Percentiles rank a stretch among this genome's conserved stretches.
Conservation (phyloP, 2,329 filamentous ascomycete genomes). For the Capronia coronata region DNA sequence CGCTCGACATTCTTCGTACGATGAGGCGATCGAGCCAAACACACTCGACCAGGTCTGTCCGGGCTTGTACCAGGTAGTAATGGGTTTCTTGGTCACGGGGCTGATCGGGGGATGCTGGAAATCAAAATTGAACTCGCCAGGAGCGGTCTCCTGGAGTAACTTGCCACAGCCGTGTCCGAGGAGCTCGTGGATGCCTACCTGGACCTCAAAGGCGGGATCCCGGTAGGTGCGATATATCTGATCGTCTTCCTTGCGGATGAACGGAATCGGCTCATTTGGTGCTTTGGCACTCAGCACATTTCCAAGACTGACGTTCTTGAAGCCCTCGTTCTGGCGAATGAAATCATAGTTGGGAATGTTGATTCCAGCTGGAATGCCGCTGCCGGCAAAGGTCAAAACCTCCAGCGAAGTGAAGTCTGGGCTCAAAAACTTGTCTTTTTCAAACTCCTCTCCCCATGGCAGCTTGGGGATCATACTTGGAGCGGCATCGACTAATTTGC, state of each 20-base stretch:
- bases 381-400: conserved; percentile 71
- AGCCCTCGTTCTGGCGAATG: conserved; percentile 57
- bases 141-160: conserved; percentile 78
- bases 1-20: conserved; percentile 90
- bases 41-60: conserved; percentile 93
- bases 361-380: conserved; percentile 56
- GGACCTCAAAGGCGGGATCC: conserved; percentile 85
- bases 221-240: conserved; percentile 74
- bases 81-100: conserved; percentile 68
- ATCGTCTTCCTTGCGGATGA: conserved; percentile 73
- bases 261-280: conserved; percentile 85
- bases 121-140: conserved; percentile 85
- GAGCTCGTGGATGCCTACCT: conserved; percentile 91
- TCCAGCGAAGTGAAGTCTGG: conserved; percentile 95
- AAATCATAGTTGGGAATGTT: conserved; percentile 52
- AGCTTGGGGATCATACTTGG: conserved; percentile 79
- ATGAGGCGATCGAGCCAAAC: conserved; percentile 78
- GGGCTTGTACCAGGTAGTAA: conserved; percentile 86
- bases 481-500: conserved; percentile 73
- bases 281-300: conserved; percentile 90
- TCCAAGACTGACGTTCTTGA: conserved; percentile 73
- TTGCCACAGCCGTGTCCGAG: conserved; percentile 87
- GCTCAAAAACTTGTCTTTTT: conserved; percentile 91
- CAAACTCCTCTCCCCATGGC: conserved; percentile 81
- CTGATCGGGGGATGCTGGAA: conserved; percentile 70